Percentiles rank a stretch among this genome's conserved stretches.
Conservation (phyloP, 208 protist species). For the Acanthamoeba divionensis region DNA sequence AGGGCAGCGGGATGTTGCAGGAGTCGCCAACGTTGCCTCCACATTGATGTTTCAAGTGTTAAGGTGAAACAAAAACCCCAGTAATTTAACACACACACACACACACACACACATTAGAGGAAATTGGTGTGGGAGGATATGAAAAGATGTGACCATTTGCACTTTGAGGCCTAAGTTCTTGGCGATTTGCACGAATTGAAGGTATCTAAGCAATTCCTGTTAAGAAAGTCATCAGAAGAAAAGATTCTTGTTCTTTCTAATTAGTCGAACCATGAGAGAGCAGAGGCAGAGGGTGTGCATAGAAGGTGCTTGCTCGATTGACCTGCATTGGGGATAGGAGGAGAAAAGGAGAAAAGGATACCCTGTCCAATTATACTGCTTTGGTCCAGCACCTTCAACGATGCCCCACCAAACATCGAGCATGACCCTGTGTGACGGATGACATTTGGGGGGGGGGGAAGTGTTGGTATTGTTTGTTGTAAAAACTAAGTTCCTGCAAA, state of each 20-base stretch:
- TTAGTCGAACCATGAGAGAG: too few relatives aligned
- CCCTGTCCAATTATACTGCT: slow-evolving; percentile 76
- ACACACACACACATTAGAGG: neutral
- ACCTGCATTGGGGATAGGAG: too few relatives aligned
- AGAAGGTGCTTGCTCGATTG: too few relatives aligned
- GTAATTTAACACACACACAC: too few relatives aligned
- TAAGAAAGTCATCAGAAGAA: neutral
- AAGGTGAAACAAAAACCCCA: neutral
- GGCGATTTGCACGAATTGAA: slow-evolving; percentile 65
- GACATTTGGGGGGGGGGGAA: neutral
- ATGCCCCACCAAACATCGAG: slow-evolving; percentile 85
- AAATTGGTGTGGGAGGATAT: neutral
- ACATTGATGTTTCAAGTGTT: slow-evolving; percentile 73
- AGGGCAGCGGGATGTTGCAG: slow-evolving; percentile 77
- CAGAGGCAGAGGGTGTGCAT: too few relatives aligned
- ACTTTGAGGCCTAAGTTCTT: slow-evolving; percentile 67
- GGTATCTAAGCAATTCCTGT: neutral
- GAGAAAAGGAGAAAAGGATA: slow-evolving; percentile 29
- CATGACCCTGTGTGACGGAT: slow-evolving; percentile 75
- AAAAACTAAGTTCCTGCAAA: neutral
- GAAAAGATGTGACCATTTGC: slow-evolving; percentile 73
- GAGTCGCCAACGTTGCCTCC: slow-evolving; percentile 84
- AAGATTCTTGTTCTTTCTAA: too few relatives aligned
- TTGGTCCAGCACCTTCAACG: slow-evolving; percentile 67
- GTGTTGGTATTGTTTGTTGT: neutral